These are phyloP conservation scores for Tephrocybe sp. DNA, from an alignment of 768 basidiomycete species.

Conservation along the genomic window DNA sequence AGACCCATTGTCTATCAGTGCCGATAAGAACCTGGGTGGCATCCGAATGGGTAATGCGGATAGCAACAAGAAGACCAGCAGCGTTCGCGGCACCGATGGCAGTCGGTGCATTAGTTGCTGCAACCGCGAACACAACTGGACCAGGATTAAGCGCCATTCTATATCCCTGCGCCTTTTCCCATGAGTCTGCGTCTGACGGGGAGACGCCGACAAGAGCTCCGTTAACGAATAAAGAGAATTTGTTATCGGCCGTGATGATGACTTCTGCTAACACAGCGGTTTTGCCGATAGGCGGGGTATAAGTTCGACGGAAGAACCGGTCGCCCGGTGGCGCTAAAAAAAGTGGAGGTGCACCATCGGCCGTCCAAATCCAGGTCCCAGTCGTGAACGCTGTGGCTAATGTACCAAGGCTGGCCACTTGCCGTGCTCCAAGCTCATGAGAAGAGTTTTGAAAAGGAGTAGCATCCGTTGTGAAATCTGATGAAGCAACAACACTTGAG, in stretches of 20 bases:
- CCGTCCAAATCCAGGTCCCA: slow-evolving; percentile 16
- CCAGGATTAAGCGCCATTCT: slow-evolving; percentile 12
- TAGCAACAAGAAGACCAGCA: slow-evolving; percentile 12
- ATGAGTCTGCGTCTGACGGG: slow-evolving; percentile 4
- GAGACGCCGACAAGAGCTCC: slow-evolving; percentile 8
- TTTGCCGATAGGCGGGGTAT: slow-evolving; percentile 11
- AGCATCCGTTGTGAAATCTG: background rate
- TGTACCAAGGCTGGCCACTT: slow-evolving; percentile 4
- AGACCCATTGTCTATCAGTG: slow-evolving; percentile 9
- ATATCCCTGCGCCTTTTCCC: slow-evolving; percentile 14
- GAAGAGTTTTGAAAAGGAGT: background rate
- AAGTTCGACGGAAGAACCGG: slow-evolving; percentile 11
- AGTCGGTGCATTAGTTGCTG: slow-evolving; percentile 10
- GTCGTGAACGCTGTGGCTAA: slow-evolving; percentile 4
- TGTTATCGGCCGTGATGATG: slow-evolving; percentile 13
- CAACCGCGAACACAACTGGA: slow-evolving; percentile 12
- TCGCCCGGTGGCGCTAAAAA: slow-evolving; percentile 9
- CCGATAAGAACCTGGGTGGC: slow-evolving; percentile 7
- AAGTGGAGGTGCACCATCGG: slow-evolving; percentile 2
- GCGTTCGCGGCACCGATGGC: slow-evolving; percentile 4
- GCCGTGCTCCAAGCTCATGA: slow-evolving; percentile 3
- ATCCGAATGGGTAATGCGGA: slow-evolving; percentile 16
- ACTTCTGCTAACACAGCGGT: slow-evolving; percentile 13
- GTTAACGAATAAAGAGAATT: slow-evolving; percentile 11
- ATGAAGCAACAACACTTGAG: background rate